Percentiles rank a stretch among this genome's conserved stretches.
phyloP scores from a whole-genome alignment of 768 basidiomycete genomes.

The Lactarius sp. region DNA sequence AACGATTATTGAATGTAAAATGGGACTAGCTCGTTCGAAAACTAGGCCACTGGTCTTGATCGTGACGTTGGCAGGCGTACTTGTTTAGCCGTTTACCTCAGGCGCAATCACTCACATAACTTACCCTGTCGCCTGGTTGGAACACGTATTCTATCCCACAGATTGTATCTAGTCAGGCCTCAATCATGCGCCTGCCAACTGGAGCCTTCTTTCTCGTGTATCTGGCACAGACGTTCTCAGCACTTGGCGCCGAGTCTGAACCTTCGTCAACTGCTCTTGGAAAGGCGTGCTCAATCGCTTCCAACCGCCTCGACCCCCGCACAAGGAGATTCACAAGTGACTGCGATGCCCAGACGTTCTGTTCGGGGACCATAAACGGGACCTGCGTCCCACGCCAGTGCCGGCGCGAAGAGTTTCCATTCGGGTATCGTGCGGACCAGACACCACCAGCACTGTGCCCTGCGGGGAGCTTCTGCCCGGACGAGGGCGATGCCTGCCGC shows the following conservation, averaged over 20 bases:
- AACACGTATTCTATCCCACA: not conserved
- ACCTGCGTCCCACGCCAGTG: slow-evolving; percentile 22
- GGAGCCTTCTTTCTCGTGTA: not conserved
- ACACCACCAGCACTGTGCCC: slow-evolving; percentile 16
- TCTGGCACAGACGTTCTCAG: not conserved
- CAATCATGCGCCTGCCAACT: slow-evolving; percentile 2
- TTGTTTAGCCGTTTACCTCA: not conserved
- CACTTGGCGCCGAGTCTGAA: not conserved
- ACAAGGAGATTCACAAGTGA: slow-evolving; percentile 21
- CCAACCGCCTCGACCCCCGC: slow-evolving; percentile 22
- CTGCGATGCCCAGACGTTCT: slow-evolving; percentile 24
- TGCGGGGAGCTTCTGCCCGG: slow-evolving; percentile 23
- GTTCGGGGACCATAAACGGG: slow-evolving; percentile 18
- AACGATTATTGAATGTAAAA: too few species aligned
- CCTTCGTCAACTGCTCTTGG: slow-evolving; percentile 7
- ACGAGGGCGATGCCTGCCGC: slow-evolving; percentile 22
- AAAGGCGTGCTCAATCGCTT: slow-evolving; percentile 15
- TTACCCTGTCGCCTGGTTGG: not conserved
- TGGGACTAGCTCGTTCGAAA: too few species aligned
- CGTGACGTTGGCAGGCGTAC: not conserved
- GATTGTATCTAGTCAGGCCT: not conserved
- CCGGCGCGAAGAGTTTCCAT: slow-evolving; percentile 23
- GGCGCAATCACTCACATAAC: not conserved
- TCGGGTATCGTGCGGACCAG: slow-evolving; percentile 13
- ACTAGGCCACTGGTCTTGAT: not conserved